Base-by-base conservation (phyloP, 2,329 filamentous ascomycete species). In the Periconia sp. region DNA sequence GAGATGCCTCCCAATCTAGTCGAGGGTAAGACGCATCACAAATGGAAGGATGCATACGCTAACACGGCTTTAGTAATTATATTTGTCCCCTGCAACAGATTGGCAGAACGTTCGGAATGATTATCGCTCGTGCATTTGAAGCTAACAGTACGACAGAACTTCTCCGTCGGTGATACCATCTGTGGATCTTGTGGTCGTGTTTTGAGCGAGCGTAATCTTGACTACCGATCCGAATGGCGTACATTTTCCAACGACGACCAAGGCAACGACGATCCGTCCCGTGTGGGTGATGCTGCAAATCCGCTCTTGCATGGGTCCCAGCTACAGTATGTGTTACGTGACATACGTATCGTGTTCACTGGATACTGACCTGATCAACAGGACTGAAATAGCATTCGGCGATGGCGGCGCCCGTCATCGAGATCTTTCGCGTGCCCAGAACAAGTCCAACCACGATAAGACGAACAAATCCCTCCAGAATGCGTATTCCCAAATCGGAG, bases 211-310 rank as follows among this genome's bases (percentile, higher is more conserved):
- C 89, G 91, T 61, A 92, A 94, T 72, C 92, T 99, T 69, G 95
- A 99, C 72, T 95, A 91, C 56, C 89, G 95, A 58, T 96, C 92
- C 45, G 94, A 99, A 78, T 99, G 94, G 94, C 91, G 94, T 72
- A 99, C 94, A 1, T 99, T 99, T 77, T 92, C 92, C 71, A 97
- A 97, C 72, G 94, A 99, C 70, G 95, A 99, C 72, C 91, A 96
- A 74, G 91, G 91, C 68, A 92, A 90, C 69, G 95, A 97, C 65
- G 94, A 99, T 63, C 94, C 95, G 5, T 97, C 92, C 54, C 94
- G 94, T 91, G 93, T 99, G 61, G 94, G 94, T 79, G 94, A 97
- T 65, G 90, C 89, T 6, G 88, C 89, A 56, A 97, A 97, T 70
- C 88, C 91, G 50, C 86, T 99, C 42, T 83, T 96, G 53, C 92